Base-by-base conservation (phyloP, 1,284 basidiomycete species). In the Ustilago nuda region DNA sequence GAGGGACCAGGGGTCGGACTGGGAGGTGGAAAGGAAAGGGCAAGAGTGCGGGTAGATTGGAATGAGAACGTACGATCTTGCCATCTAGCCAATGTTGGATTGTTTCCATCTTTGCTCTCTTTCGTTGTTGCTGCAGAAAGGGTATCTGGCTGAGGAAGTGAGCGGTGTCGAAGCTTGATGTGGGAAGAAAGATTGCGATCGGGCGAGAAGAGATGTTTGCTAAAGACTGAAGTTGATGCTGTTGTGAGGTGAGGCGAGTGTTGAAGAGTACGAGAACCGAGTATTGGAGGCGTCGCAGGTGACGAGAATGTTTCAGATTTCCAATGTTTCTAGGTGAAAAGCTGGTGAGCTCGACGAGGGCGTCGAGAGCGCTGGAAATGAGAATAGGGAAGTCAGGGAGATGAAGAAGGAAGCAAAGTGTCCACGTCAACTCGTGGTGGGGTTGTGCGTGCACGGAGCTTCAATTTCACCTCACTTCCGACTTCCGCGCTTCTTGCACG, bases 61-160 rank as follows among this genome's bases (percentile, higher is more conserved):
- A 27, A 27, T 27, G 23, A 27, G 17, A 19, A 67, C 75, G 36
- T 66, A 77, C 75, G 17, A 73, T 70, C 11, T 69, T 69, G 7
- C 75, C 75, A 61, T 77, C 75, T 55, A 77, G 33, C 23, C 66
- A 56, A 7, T 52, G 59, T 15, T 62, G 70, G 4, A 77, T 61
- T 2, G 70, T 53, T 9, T 73, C 75, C 75, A 77, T 77, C 13
- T n/a, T 45, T 61, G 23, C 23, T 27, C 23, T 27, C 19, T 9
- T 19, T 48, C 33, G 30, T 32, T 4, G 30, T 9, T 52, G 50
- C 7, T 13, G 33, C 30, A 17, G 39, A 8, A 11, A 4, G 30
- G n/a, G 32, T 27, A 13, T 60, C 39, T 27, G 23, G 23, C 23
- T 27, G 23, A 27, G 23, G 23, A 27, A 27, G 23, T 3, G 23